These are phyloP conservation scores for Avicennia marina DNA, from an alignment of 257 asterid species.

Conservation along the genomic window DNA sequence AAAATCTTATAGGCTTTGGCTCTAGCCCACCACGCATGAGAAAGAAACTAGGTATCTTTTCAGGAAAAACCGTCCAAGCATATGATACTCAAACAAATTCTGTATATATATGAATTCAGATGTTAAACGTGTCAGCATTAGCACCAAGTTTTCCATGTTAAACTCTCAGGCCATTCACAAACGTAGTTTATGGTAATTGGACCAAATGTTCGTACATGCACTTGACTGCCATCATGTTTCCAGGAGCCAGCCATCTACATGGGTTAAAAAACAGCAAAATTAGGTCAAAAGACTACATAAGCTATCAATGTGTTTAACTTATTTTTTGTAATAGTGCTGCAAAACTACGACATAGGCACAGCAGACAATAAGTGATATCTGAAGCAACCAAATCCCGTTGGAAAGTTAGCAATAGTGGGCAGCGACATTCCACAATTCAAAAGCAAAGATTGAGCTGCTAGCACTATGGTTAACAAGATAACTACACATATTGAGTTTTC, in stretches of 20 bases:
- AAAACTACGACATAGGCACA: too few species aligned
- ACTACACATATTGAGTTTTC: too few species aligned
- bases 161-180: conserved; percentile 12
- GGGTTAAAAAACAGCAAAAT: conserved; percentile 19
- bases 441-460: too few species aligned
- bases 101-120: neutral
- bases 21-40: conserved; percentile 4
- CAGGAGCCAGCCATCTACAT: conserved; percentile 38
- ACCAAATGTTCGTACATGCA: conserved; percentile 21
- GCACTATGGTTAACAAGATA: too few species aligned
- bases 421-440: too few species aligned
- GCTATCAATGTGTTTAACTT: conserved; percentile 23
- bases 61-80: neutral
- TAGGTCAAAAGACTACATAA: conserved; percentile 18
- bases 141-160: conserved; percentile 4
- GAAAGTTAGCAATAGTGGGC: too few species aligned
- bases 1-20: conserved; percentile 11
- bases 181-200: conserved; percentile 14
- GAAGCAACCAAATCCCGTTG: too few species aligned
- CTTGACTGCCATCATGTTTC: conserved; percentile 28
- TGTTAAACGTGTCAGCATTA: neutral
- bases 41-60: conserved; percentile 8
- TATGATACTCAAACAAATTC: conserved; percentile 6
- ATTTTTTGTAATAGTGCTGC: too few species aligned
- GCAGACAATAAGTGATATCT: too few species aligned